Evolutionary conservation across 2,329 filamentous ascomycete species (phyloP).

Genomic region (Cryphonectria carpinicola): DNA sequence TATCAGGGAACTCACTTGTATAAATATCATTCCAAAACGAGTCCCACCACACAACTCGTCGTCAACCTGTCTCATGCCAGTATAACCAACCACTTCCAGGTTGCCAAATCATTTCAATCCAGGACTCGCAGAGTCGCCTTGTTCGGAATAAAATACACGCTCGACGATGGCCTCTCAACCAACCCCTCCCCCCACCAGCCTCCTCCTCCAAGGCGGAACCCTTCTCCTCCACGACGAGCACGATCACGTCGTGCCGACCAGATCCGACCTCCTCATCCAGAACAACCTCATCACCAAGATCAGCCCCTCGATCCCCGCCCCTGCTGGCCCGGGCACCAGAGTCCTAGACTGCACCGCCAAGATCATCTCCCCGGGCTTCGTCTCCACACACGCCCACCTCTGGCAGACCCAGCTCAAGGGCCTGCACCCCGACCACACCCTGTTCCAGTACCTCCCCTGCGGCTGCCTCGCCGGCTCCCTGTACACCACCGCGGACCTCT

Average conservation of each 20-base stretch:
- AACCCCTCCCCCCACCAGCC: background rate
- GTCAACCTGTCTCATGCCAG: too few relatives aligned
- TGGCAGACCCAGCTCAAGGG: slow-evolving; percentile 46
- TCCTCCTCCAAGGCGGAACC: slow-evolving; percentile 24
- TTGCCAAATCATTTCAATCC: too few relatives aligned
- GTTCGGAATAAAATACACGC: too few relatives aligned
- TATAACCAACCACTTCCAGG: too few relatives aligned
- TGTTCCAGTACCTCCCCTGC: slow-evolving; percentile 34
- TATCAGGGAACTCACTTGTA: too few relatives aligned
- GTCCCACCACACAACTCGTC: too few relatives aligned
- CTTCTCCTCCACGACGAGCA: slow-evolving; percentile 23
- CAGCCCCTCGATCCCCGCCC: slow-evolving; percentile 3
- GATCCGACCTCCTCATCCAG: slow-evolving; percentile 25
- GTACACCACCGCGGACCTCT: slow-evolving; percentile 47
- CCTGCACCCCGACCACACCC: slow-evolving; percentile 32
- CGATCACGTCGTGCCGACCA: slow-evolving; percentile 16
- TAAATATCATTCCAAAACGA: too few relatives aligned
- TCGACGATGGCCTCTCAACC: slow-evolving; percentile 10
- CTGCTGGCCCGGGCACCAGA: slow-evolving; percentile 23
- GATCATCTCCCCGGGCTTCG: slow-evolving; percentile 47
- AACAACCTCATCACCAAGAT: slow-evolving; percentile 19
- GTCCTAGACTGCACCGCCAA: slow-evolving; percentile 46
- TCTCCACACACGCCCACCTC: slow-evolving; percentile 49
- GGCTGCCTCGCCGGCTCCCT: slow-evolving; percentile 43
- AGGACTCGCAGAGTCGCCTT: background rate